phyloP scores from a whole-genome alignment of 2,329 filamentous ascomycete species.

The Pseudopithomyces maydicus region DNA sequence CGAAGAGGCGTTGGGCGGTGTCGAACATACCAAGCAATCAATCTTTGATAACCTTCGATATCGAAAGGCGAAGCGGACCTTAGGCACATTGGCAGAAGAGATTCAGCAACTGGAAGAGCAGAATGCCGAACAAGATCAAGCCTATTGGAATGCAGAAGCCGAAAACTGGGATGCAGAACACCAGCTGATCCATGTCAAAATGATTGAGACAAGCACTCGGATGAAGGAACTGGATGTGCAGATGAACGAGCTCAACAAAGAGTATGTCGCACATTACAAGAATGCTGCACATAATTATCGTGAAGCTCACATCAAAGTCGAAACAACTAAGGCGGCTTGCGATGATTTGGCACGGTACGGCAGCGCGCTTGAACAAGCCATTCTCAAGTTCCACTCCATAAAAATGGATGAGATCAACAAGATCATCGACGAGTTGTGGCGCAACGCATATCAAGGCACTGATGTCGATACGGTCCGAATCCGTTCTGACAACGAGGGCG shows the following conservation, averaged over 20 bases:
- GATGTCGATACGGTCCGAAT: conserved; percentile 98
- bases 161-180: conserved; percentile 68
- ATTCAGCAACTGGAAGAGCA: conserved; percentile 77
- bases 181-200: conserved; percentile 72
- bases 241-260: conserved; percentile 70
- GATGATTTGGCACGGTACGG: conserved; percentile 86
- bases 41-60: conserved; percentile 89
- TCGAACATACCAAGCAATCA: conserved; percentile 81
- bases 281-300: conserved; percentile 81
- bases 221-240: conserved; percentile 87
- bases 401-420: conserved; percentile 99
- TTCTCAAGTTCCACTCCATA: conserved; percentile 93
- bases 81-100: conserved; percentile 70
- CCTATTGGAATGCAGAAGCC: conserved; percentile 73
- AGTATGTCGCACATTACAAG: conserved; percentile 87
- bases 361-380: conserved; percentile 87
- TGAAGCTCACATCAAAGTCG: conserved; percentile 85
- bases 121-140: conserved; percentile 82
- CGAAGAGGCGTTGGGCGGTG: conserved; percentile 76
- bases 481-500: conserved; percentile 83
- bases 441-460: conserved; percentile 92
- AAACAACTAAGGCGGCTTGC: conserved; percentile 89
- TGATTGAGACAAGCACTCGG: conserved; percentile 74
- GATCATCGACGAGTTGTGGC: conserved; percentile 96
- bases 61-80: conserved; percentile 72